Conservation (phyloP, 2,329 filamentous ascomycete species). For the Akanthomyces uredinophilus region DNA sequence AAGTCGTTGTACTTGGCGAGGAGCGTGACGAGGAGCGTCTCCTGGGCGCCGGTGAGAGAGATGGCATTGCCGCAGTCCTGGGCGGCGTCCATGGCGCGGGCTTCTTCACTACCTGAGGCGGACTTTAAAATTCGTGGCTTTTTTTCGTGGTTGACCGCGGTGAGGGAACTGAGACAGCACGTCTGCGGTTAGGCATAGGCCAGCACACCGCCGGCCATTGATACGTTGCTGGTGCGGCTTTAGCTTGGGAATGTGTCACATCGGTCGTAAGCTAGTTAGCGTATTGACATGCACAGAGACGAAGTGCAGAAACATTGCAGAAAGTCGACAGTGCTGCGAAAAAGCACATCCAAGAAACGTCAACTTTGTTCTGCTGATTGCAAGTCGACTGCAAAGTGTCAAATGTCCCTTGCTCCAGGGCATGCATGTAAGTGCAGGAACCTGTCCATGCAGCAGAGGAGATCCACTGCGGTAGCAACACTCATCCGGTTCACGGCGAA, state of each 20-base stretch:
- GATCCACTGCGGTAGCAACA: not conserved
- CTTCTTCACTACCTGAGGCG: no score
- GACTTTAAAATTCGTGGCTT: no score
- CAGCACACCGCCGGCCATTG: not conserved
- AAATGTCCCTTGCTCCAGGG: not conserved
- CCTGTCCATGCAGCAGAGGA: not conserved
- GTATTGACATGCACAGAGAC: not conserved
- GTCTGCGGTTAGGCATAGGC: no score
- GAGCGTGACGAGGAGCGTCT: conserved; percentile 18
- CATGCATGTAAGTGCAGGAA: not conserved
- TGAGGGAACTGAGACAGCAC: not conserved
- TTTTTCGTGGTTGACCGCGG: not conserved
- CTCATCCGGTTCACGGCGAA: not conserved
- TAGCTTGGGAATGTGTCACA: not conserved
- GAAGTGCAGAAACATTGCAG: not conserved
- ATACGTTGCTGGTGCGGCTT: not conserved
- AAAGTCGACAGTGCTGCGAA: no score
- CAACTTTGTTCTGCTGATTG: no score
- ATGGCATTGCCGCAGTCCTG: not conserved
- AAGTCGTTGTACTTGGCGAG: conserved; percentile 16
- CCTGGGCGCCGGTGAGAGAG: conserved; percentile 15
- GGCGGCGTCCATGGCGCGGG: not conserved
- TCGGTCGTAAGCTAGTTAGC: not conserved
- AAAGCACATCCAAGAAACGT: not conserved
- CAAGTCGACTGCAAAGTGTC: not conserved